Evolutionary conservation across 148 eudicot genomes (phyloP).

Genomic region (Camellia granthamiana): DNA sequence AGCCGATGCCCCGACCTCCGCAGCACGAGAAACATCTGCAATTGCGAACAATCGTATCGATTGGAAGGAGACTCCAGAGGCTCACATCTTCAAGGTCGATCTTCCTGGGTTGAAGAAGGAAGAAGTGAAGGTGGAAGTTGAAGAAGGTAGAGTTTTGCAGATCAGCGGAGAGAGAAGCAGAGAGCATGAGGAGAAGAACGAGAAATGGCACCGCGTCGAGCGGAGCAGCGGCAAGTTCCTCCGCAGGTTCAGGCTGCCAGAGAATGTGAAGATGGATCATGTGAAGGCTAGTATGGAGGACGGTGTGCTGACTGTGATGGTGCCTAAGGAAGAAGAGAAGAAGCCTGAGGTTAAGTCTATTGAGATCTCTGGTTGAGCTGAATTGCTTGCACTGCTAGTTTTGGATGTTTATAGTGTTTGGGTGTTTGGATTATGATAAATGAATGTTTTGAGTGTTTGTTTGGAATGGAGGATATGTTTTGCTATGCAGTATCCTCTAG

Average conservation of each 20-base stretch:
- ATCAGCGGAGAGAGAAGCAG: conserved; percentile 5
- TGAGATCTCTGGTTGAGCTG: background rate
- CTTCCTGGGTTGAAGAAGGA: background rate
- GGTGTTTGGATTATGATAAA: too few relatives aligned
- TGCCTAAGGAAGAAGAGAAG: background rate
- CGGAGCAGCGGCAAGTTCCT: conserved; percentile 9
- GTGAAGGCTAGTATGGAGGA: conserved; percentile 1
- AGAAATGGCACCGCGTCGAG: conserved; percentile 17
- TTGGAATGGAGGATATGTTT: too few relatives aligned
- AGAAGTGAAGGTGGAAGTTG: conserved; percentile 9
- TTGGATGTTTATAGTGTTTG: too few relatives aligned
- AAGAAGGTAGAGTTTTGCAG: background rate
- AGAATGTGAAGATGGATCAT: background rate
- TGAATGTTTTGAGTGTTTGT: too few relatives aligned
- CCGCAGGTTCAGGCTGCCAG: conserved; percentile 9
- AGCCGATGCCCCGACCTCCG: background rate
- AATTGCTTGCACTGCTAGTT: too few relatives aligned
- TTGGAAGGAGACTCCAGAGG: conserved; percentile 14
- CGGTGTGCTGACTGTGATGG: background rate
- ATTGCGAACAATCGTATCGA: conserved; percentile 1
- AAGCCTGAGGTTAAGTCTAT: background rate
- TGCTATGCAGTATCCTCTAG: too few relatives aligned
- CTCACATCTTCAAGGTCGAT: conserved; percentile 12
- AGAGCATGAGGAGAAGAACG: conserved; percentile 14
- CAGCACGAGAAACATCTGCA: background rate